Evolutionary conservation across 495 filamentous ascomycete species (phyloP).

Genomic region (Friedmanniomyces simplex): DNA sequence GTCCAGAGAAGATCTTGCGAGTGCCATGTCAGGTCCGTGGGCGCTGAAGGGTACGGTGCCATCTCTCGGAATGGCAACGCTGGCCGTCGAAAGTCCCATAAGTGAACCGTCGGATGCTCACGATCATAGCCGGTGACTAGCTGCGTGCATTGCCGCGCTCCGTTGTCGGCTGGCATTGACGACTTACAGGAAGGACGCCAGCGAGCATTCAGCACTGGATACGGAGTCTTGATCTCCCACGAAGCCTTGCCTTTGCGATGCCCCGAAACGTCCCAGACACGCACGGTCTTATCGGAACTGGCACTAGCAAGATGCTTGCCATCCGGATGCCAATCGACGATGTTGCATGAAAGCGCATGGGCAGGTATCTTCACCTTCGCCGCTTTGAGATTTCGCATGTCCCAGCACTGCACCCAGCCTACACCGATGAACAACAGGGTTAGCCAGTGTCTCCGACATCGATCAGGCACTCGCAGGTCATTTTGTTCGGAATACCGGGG

Average conservation of each 20-base stretch:
- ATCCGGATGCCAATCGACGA: conserved; percentile 93
- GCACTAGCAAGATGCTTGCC: conserved; percentile 82
- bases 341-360: conserved; percentile 66
- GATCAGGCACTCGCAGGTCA: not conserved
- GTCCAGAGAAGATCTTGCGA: conserved; percentile 87
- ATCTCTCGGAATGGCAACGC: conserved; percentile 81
- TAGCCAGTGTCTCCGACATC: not conserved
- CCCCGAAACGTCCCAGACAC: conserved; percentile 87
- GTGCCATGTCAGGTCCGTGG: conserved; percentile 79
- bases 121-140: conserved; percentile 58
- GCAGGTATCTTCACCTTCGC: conserved; percentile 67
- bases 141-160: conserved; percentile 57
- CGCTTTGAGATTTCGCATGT: conserved; percentile 48
- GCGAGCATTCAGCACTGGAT: conserved; percentile 62
- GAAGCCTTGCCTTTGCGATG: conserved; percentile 69
- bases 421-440: not conserved
- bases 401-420: conserved; percentile 64
- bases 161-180: conserved; percentile 50
- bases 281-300: conserved; percentile 69
- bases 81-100: conserved; percentile 88
- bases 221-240: conserved; percentile 49
- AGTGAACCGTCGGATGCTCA: conserved; percentile 59
- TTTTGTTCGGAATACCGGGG: too few relatives aligned
- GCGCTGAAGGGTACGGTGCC: conserved; percentile 57
- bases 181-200: conserved; percentile 81